These are phyloP conservation scores for Fomitopsis pinicola DNA, from an alignment of 1,284 basidiomycete genomes.

Conservation along the genomic window DNA sequence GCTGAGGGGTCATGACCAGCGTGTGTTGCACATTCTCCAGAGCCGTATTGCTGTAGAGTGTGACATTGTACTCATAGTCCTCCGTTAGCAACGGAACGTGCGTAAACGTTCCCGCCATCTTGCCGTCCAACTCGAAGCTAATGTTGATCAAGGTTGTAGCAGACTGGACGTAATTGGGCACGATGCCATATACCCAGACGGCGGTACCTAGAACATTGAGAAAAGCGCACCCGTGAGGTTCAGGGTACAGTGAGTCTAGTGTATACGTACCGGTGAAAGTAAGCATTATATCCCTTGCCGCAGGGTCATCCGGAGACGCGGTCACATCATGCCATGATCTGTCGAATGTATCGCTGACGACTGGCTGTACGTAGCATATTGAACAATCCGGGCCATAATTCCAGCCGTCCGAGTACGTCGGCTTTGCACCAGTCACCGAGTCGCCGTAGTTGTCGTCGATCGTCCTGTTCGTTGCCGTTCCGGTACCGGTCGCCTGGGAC, in stretches of 20 bases:
- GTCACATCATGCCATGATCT: slow-evolving; percentile 1
- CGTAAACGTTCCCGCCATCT: neutral
- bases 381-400: neutral
- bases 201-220: neutral
- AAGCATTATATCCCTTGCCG: neutral
- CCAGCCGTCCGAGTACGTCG: neutral
- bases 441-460: slow-evolving; percentile 2
- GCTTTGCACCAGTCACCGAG: neutral
- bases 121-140: neutral
- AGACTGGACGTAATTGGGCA: neutral
- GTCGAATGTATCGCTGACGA: neutral
- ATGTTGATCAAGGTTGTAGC: neutral
- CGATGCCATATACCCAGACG: neutral
- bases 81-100: neutral
- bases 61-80: neutral
- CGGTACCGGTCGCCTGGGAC: no score
- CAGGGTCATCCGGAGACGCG: neutral
- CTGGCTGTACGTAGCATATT: neutral
- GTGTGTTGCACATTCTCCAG: neutral
- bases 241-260: no score
- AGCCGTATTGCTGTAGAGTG: neutral
- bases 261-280: neutral
- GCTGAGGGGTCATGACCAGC: neutral
- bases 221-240: no score
- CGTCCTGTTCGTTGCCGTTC: neutral